Conservation (phyloP, 1,284 basidiomycete genomes). For the Leccinum pallidistipes region DNA sequence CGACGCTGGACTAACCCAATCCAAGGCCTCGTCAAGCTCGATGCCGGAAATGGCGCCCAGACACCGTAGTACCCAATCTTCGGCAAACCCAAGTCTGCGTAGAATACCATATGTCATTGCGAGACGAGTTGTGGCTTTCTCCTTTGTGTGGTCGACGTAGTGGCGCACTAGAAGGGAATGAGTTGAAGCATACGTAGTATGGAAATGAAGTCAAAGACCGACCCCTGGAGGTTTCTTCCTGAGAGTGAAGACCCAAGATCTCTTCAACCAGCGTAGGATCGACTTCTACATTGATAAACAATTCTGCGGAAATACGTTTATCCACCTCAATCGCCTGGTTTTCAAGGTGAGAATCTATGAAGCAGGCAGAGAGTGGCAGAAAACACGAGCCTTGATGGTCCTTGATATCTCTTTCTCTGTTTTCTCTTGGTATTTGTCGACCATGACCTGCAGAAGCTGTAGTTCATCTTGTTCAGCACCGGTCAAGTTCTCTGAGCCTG, state of each 20-base stretch:
- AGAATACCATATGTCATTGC: constrained; percentile 84
- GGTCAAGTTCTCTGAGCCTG: constrained; percentile 29
- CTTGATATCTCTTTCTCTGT: constrained; percentile 87
- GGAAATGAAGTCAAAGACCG: constrained; percentile 8
- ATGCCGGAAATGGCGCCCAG: constrained; percentile 61
- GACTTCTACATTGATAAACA: constrained; percentile 61
- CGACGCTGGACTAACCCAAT: constrained; percentile 68
- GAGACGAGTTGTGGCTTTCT: constrained; percentile 72
- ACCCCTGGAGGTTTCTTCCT: constrained; percentile 31
- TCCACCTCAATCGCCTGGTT: constrained; percentile 82
- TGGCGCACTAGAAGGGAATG: constrained; percentile 34
- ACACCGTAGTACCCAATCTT: constrained; percentile 70
- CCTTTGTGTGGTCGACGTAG: constrained; percentile 54
- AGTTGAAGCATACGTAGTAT: constrained; percentile 4
- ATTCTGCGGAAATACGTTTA: constrained; percentile 67
- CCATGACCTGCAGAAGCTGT: constrained; percentile 55
- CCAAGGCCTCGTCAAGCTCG: constrained; percentile 88
- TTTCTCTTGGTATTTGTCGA: constrained; percentile 86
- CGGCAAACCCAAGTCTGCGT: constrained; percentile 80
- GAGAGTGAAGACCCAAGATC: constrained; percentile 54
- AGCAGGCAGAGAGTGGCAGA: not conserved
- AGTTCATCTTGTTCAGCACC: constrained; percentile 50
- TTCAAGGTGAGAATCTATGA: constrained; percentile 4
- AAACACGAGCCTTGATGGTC: constrained; percentile 44
- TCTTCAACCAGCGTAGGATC: constrained; percentile 60